Evolutionary conservation across 345 rosid species (phyloP).

Genomic region (Arabis alpina): DNA sequence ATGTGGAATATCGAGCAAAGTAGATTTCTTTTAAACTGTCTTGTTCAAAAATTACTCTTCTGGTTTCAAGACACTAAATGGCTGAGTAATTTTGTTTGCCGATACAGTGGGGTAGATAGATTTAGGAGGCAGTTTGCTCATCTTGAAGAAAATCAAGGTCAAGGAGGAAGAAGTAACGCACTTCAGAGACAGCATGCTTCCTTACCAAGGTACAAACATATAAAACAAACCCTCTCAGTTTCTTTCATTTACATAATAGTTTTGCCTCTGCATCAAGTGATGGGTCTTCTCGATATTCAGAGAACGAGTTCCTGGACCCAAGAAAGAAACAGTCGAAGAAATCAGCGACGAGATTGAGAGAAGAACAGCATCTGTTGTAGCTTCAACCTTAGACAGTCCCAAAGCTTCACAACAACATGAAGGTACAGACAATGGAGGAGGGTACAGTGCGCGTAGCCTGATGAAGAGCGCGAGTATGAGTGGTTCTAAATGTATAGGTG

Average conservation of each 20-base stretch:
- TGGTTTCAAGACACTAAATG: too few species aligned
- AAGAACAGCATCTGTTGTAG: conserved; percentile 52
- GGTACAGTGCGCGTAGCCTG: conserved; percentile 65
- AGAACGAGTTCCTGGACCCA: conserved; percentile 76
- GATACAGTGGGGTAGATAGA: conserved; percentile 89
- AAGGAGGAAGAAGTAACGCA: conserved; percentile 63
- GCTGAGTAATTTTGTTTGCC: background rate
- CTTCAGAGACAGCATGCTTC: conserved; percentile 94
- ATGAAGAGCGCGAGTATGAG: conserved; percentile 94
- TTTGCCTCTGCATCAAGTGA: background rate
- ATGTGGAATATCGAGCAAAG: background rate
- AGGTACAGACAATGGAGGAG: conserved; percentile 45
- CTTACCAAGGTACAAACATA: conserved; percentile 66
- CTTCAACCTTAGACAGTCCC: conserved; percentile 54
- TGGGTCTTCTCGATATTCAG: conserved; percentile 43
- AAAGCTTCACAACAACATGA: conserved; percentile 47
- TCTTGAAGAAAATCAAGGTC: conserved; percentile 85
- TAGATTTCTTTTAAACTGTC: background rate
- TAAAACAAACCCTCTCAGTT: background rate
- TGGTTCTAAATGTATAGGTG: conserved; percentile 83
- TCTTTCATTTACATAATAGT: background rate
- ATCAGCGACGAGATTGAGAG: conserved; percentile 45
- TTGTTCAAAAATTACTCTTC: background rate
- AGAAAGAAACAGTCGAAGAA: conserved; percentile 48
- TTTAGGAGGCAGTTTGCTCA: conserved; percentile 97